Conservation (phyloP, 768 basidiomycete genomes). For the Podaxis sp. region DNA sequence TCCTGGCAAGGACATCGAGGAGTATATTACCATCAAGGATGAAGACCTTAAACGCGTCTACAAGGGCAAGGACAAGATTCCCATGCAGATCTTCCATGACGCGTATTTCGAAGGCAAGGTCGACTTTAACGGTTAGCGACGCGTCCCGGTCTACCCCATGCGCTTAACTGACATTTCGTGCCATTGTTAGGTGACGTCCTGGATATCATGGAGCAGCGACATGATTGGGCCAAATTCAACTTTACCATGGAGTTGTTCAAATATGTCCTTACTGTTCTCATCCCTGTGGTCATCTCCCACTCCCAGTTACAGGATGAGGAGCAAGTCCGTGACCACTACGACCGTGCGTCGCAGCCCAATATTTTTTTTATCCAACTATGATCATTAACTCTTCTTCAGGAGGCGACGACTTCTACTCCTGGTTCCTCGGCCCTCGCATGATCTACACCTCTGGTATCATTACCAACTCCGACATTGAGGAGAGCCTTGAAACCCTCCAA, state of each 20-base stretch:
- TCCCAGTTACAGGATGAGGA: slow-evolving; percentile 91
- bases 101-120: slow-evolving; percentile 96
- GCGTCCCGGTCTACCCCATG: slow-evolving; percentile 12
- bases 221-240: slow-evolving; percentile 92
- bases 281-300: slow-evolving; percentile 95
- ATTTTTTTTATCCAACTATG: neutral
- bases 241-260: slow-evolving; percentile 92
- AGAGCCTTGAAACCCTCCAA: slow-evolving; percentile 92
- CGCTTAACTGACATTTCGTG: slow-evolving; percentile 11
- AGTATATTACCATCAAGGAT: slow-evolving; percentile 92
- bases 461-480: slow-evolving; percentile 61
- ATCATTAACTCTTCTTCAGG: slow-evolving; percentile 36
- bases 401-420: slow-evolving; percentile 95
- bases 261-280: slow-evolving; percentile 83
- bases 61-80: slow-evolving; percentile 86
- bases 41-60: slow-evolving; percentile 76
- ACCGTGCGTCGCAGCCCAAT: slow-evolving; percentile 52
- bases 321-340: slow-evolving; percentile 95
- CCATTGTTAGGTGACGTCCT: slow-evolving; percentile 76
- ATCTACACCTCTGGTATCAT: slow-evolving; percentile 96
- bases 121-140: slow-evolving; percentile 81
- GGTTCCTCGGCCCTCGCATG: slow-evolving; percentile 97
- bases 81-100: slow-evolving; percentile 97
- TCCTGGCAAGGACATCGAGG: slow-evolving; percentile 82
- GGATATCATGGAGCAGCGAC: slow-evolving; percentile 90